Evolutionary conservation across 345 rosid species (phyloP), one percentile per base, ranked within the genome.

Genomic region (Limnanthes douglasii): DNA sequence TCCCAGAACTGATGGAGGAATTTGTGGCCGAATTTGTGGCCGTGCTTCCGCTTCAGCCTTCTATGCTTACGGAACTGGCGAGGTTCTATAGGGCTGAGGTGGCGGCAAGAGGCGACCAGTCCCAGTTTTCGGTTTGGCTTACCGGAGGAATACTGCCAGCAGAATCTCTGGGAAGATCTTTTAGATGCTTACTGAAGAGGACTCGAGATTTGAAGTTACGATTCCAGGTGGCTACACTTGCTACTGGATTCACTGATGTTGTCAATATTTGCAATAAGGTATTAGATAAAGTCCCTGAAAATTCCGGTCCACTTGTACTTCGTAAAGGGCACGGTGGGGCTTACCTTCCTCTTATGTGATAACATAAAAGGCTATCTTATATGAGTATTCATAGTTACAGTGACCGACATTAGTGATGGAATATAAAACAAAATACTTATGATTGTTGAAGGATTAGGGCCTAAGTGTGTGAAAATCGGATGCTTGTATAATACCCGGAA

Each of bases 261-360:
- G 65, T 66, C 0, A 42, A 78, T 49, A 56, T 52, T 8, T 84
- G 94, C 49, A 36, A 25, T 43, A 72, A 54, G 47, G 73, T 60
- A 17, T 36, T 80, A 31, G 98, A 90, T 50, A 72, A 60, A 61
- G 78, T 80, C 44, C 94, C 96, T 4, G 98, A 84, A 2, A 65
- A 39, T 11, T 70, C 74, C 0, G 88, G 78, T 2, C 96, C 86
- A 2, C 86, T 85, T 18, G 75, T 90, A 13, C 64, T 84, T 11
- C 61, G 85, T 52, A 80, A 55, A 66, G 96, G 98, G 29, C 98
- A 84, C 3, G 98, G 98, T 3, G 98, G 98, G 34, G 92, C 88
- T 15, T 90, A 69, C 70, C 70, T 90, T 33, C 98, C 98, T 2
- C 56, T 90, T 49, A 90, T 84, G 98, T 84, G 64, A 84, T 41